Evolutionary conservation across 345 rosid species (phyloP), one percentile per base, ranked within the genome.

Genomic region (Citrus mangshanensis): DNA sequence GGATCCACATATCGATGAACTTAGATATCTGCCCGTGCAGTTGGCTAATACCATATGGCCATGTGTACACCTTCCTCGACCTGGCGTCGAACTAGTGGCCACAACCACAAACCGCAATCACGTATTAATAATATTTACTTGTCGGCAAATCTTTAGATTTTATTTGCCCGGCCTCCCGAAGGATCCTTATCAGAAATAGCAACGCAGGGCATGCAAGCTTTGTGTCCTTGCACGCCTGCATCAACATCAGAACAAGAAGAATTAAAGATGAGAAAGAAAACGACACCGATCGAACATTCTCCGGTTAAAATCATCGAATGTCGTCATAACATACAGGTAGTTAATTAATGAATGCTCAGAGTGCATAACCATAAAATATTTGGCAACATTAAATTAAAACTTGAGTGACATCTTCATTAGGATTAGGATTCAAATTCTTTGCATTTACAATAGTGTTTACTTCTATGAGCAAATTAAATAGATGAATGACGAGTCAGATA

Each of bases 1-100:
- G 86, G 55, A 72, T 74, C 79, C 76, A 76, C 60, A 19, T 5
- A 59, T 70, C 58, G 61, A 38, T 22, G 73, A 55, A 40, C 54
- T 35, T 19, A 14, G 61, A 77, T 58, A 40, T 30, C 22, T 59
- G 49, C 79, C 79, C 64, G 73, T 72, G 77, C 16, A 9, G 24
- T 13, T 49, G 40, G 55, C 49, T 18, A 30, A 70, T 72, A 56
- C 25, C 27, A 61, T n/a, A 70, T 35, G 72, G 74, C 61, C 34
- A 71, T 58, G 25, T 38, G 82, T 65, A 14, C 34, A 49, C 24
- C 49, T 34, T 32, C 10, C 32, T 10, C 7, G 35, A 75, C 9
- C 32, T 30, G 28, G 77, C 30, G 1, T 16, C 27, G 58, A 38
- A 61, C 38, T 8, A 40, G 18, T 60, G 58, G 68, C 42, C 58